Conservation (phyloP, 345 rosid species). For the Eucalyptus sp. region DNA sequence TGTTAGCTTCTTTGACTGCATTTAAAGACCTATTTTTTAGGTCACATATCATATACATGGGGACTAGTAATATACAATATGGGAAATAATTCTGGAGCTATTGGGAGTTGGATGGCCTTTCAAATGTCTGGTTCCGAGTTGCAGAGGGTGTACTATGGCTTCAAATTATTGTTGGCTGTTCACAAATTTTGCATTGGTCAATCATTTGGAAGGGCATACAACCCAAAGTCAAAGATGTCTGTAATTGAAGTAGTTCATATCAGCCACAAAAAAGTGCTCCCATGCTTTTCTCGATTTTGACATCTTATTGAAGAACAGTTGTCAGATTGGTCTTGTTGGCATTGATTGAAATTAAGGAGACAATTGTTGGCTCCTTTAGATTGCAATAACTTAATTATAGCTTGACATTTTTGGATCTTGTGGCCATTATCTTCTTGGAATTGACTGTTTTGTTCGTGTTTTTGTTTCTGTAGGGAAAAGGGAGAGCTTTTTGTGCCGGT, state of each 20-base stretch:
- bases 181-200: background rate
- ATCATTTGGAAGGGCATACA: background rate
- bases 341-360: background rate
- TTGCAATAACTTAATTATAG: background rate
- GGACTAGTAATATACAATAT: background rate
- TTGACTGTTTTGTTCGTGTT: background rate
- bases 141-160: background rate
- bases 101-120: background rate
- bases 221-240: background rate
- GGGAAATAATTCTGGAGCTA: background rate
- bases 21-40: background rate
- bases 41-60: background rate
- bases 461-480: constrained; percentile 33
- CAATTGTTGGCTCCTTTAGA: background rate
- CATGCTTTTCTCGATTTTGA: background rate
- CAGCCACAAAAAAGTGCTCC: background rate
- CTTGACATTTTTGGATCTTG: background rate
- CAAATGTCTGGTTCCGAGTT: background rate
- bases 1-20: background rate
- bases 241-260: background rate
- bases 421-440: background rate
- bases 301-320: background rate
- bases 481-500: background rate
- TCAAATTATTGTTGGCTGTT: background rate
- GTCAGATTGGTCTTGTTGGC: background rate